Percentiles rank a stretch among this genome's conserved stretches.
Conservation (phyloP, 2,329 filamentous ascomycete species). For the Exophiala lecanii-corni region DNA sequence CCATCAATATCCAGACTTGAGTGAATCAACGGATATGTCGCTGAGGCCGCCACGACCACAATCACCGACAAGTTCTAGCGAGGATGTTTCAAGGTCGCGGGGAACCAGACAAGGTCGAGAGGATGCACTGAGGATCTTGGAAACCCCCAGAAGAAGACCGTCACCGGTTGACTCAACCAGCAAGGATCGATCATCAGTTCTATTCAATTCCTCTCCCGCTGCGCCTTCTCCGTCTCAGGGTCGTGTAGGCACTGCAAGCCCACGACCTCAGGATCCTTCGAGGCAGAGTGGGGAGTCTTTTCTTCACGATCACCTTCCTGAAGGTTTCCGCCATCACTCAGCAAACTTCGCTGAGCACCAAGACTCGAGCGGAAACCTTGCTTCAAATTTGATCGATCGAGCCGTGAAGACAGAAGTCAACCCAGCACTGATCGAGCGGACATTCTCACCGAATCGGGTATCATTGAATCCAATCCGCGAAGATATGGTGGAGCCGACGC, state of each 20-base stretch:
- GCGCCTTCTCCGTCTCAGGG: slow-evolving; percentile 17
- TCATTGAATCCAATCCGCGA: slow-evolving; percentile 50
- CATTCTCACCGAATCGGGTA: slow-evolving; percentile 35
- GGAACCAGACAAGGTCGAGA: slow-evolving; percentile 1
- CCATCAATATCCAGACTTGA: background rate
- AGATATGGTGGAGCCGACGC: slow-evolving; percentile 27
- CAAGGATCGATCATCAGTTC: slow-evolving; percentile 43
- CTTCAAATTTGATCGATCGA: slow-evolving; percentile 22
- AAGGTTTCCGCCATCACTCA: no score
- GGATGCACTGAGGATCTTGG: slow-evolving; percentile 4
- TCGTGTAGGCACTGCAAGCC: slow-evolving; percentile 4
- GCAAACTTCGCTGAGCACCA: no score
- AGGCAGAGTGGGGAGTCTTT: no score
- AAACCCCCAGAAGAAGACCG: slow-evolving; percentile 25
- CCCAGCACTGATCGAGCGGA: slow-evolving; percentile 22
- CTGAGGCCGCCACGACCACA: slow-evolving; percentile 22
- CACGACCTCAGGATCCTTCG: no score
- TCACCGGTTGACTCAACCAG: slow-evolving; percentile 40
- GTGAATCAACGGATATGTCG: slow-evolving; percentile 1
- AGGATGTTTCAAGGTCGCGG: slow-evolving; percentile 17
- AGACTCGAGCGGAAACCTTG: slow-evolving; percentile 6
- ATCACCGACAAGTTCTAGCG: slow-evolving; percentile 27
- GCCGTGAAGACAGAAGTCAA: slow-evolving; percentile 24
- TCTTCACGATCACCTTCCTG: no score
- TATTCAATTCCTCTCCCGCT: slow-evolving; percentile 43